These are phyloP conservation scores for Vigna unguiculata DNA, from an alignment of 306 rosid genomes.

Conservation along the genomic window DNA sequence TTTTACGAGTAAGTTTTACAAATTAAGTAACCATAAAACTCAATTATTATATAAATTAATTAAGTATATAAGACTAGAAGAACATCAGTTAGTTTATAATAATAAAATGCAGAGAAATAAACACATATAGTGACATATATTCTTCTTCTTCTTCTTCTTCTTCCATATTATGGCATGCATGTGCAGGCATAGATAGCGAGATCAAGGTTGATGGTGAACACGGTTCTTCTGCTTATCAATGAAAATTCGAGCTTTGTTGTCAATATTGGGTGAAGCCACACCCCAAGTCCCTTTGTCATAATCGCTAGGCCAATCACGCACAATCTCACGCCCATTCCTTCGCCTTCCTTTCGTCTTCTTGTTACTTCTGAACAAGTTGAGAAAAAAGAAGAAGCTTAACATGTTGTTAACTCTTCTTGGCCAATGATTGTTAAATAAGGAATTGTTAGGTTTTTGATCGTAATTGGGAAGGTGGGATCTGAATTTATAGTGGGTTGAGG, in stretches of 20 bases:
- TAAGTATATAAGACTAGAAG: neutral
- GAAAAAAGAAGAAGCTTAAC: constrained; percentile 52
- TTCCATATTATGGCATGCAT: neutral
- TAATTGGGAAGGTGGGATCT: neutral
- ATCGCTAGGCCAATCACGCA: constrained; percentile 62
- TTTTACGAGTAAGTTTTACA: no score
- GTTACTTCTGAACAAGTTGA: constrained; percentile 53
- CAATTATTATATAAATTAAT: neutral
- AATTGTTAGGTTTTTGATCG: neutral
- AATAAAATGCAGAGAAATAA: neutral
- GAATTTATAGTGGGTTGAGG: constrained; percentile 37
- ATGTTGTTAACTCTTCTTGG: constrained; percentile 8
- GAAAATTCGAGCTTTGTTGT: constrained; percentile 60
- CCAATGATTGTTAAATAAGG: neutral
- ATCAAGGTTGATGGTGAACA: constrained; percentile 43
- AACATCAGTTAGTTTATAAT: no score
- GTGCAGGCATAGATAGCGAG: neutral
- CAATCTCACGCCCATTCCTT: constrained; percentile 21
- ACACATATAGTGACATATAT: neutral
- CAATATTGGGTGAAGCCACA: constrained; percentile 69
- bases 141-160: no score
- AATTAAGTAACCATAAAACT: no score
- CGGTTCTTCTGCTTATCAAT: constrained; percentile 50
- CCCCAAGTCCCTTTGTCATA: constrained; percentile 59
- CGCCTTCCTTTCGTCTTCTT: constrained; percentile 46